Percentiles rank a stretch among this genome's conserved stretches.
These are phyloP conservation scores for Starmerella gropengiesseri DNA, from an alignment of 805 yeast species.

Conservation along the genomic window DNA sequence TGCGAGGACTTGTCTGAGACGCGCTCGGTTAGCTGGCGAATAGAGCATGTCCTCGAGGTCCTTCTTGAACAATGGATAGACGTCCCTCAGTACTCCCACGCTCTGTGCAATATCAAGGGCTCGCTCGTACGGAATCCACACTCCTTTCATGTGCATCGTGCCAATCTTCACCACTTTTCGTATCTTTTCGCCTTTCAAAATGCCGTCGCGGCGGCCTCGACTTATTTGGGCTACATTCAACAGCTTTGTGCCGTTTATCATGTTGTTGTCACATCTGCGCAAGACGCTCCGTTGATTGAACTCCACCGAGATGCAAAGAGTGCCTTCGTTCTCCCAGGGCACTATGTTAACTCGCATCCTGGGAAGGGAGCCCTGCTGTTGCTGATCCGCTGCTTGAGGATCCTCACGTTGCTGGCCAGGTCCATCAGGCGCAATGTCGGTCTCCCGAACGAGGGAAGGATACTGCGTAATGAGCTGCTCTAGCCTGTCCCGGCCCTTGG, in stretches of 20 bases:
- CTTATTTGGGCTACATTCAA: constrained; percentile 22
- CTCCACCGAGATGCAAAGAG: constrained; percentile 22
- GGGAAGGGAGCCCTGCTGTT: not conserved
- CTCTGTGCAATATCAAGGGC: constrained; percentile 22
- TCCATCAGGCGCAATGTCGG: constrained; percentile 8
- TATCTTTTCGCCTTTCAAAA: constrained; percentile 22
- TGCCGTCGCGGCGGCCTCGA: constrained; percentile 25
- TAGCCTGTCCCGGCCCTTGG: not conserved
- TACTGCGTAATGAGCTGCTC: constrained; percentile 8
- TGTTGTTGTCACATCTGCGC: constrained; percentile 24
- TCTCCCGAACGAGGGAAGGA: constrained; percentile 13
- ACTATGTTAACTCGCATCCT: constrained; percentile 15
- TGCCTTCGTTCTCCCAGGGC: constrained; percentile 23
- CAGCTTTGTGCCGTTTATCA: constrained; percentile 27
- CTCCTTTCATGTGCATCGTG: constrained; percentile 24
- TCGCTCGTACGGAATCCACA: constrained; percentile 26
- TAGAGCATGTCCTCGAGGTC: constrained; percentile 27
- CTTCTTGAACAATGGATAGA: constrained; percentile 23
- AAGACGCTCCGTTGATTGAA: constrained; percentile 15
- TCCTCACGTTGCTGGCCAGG: constrained; percentile 14
- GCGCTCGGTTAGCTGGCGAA: constrained; percentile 28
- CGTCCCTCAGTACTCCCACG: constrained; percentile 17
- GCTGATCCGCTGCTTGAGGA: not conserved
- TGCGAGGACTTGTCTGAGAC: constrained; percentile 29
- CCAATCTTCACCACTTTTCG: constrained; percentile 25